Percentiles rank a stretch among this genome's conserved stretches.
phyloP scores from a whole-genome alignment of 306 rosid genomes.

The Alnus rubra region DNA sequence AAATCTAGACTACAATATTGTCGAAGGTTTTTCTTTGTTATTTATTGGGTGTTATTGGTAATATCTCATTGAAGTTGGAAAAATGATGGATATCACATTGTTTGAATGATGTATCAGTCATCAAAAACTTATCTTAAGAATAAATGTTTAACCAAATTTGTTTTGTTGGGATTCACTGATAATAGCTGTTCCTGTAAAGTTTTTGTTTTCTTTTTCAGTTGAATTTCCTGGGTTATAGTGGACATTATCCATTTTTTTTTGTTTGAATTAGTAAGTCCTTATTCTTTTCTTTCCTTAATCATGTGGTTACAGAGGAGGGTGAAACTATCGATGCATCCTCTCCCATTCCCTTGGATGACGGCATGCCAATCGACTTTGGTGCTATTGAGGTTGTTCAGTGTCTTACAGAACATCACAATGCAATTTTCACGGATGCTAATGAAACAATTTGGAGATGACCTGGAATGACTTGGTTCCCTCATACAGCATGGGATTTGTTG shows the following conservation, averaged over 20 bases:
- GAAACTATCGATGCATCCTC: constrained; percentile 72
- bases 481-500: constrained; percentile 24
- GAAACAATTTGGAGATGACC: constrained; percentile 89
- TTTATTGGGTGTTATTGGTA: neutral
- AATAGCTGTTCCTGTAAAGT: neutral
- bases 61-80: neutral
- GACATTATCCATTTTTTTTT: neutral
- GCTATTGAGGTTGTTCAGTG: constrained; percentile 92
- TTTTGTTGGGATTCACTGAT: neutral
- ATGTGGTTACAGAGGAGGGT: constrained; percentile 58
- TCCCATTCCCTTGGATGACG: constrained; percentile 92
- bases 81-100: neutral
- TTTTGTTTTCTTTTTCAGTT: neutral
- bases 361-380: constrained; percentile 69
- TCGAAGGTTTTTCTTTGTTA: neutral
- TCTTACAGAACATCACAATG: constrained; percentile 93
- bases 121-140: neutral
- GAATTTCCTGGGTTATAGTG: no score
- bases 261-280: neutral
- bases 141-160: neutral
- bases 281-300: constrained; percentile 9
- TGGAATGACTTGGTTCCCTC: neutral
- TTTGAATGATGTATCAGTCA: neutral
- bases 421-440: constrained; percentile 90
- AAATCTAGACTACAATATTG: neutral